phyloP scores from a whole-genome alignment of 225 moss, liverwort and hornwort species.

The Sphagnum tenellum region DNA sequence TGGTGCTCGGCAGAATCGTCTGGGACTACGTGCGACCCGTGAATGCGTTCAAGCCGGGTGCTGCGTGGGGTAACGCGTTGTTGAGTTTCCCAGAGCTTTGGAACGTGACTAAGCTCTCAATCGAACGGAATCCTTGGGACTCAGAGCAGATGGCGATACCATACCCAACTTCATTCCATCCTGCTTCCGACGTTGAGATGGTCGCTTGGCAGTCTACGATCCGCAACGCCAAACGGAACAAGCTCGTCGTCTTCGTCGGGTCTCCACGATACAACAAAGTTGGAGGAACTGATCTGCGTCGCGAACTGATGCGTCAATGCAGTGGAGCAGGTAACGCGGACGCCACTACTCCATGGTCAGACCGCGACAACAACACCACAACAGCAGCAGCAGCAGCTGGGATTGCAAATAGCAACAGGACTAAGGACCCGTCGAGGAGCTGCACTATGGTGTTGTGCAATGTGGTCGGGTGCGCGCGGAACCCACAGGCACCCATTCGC shows the following conservation, averaged over 20 bases:
- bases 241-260: slow-evolving; percentile 3
- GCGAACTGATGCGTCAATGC: slow-evolving; percentile 1
- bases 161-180: slow-evolving; percentile 8
- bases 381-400: too few relatives aligned
- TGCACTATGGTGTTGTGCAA: slow-evolving; percentile 2
- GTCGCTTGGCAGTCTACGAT: not conserved
- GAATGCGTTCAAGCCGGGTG: not conserved
- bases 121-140: slow-evolving; percentile 8
- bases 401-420: too few relatives aligned
- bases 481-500: not conserved
- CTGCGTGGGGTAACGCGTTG: slow-evolving; percentile 5
- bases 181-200: not conserved
- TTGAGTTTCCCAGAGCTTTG: slow-evolving; percentile 2
- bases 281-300: not conserved
- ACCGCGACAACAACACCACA: too few relatives aligned
- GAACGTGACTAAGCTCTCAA: slow-evolving; percentile 8
- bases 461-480: not conserved
- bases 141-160: slow-evolving; percentile 4
- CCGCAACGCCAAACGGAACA: not conserved
- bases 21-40: slow-evolving; percentile 9
- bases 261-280: slow-evolving; percentile 1
- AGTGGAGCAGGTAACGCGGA: not conserved
- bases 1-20: slow-evolving; percentile 9
- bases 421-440: too few relatives aligned
- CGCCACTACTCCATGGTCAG: too few relatives aligned